Evolutionary conservation across 805 yeast genomes (phyloP).

Genomic region (Saturnispora dispora): DNA sequence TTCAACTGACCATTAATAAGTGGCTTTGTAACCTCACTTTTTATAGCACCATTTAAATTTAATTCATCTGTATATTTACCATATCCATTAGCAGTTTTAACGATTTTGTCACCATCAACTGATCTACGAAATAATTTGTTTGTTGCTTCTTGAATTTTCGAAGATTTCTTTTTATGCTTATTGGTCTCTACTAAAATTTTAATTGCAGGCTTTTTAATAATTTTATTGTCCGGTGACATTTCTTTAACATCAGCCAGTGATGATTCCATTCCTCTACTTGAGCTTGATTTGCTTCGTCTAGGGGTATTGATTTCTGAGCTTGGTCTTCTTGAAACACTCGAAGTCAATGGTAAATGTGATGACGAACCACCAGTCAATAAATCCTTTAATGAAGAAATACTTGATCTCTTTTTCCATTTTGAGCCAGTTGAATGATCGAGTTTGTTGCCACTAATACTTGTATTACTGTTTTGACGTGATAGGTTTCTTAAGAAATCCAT

Average conservation of each 20-base stretch:
- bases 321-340: slow-evolving; percentile 2
- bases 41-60: slow-evolving; percentile 5
- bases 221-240: slow-evolving; percentile 14
- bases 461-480: slow-evolving; percentile 27
- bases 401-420: slow-evolving; percentile 23
- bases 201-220: neutral
- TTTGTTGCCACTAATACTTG: neutral
- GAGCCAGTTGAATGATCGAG: slow-evolving; percentile 13
- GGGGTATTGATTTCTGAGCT: slow-evolving; percentile 11
- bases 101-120: slow-evolving; percentile 16
- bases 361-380: slow-evolving; percentile 28
- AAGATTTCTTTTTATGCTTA: slow-evolving; percentile 7
- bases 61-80: slow-evolving; percentile 55
- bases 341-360: slow-evolving; percentile 15
- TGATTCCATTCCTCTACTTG: neutral
- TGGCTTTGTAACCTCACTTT: neutral
- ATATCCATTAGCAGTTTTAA: slow-evolving; percentile 70
- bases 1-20: slow-evolving; percentile 1
- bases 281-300: slow-evolving; percentile 15
- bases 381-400: slow-evolving; percentile 29
- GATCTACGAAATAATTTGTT: slow-evolving; percentile 4
- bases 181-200: neutral
- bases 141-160: slow-evolving; percentile 6
- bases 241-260: slow-evolving; percentile 12
- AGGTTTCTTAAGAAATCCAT: slow-evolving; percentile 31